Evolutionary conservation across 768 basidiomycete species (phyloP), one percentile per base, ranked within the genome.

Genomic region (Amanita jacksonii): DNA sequence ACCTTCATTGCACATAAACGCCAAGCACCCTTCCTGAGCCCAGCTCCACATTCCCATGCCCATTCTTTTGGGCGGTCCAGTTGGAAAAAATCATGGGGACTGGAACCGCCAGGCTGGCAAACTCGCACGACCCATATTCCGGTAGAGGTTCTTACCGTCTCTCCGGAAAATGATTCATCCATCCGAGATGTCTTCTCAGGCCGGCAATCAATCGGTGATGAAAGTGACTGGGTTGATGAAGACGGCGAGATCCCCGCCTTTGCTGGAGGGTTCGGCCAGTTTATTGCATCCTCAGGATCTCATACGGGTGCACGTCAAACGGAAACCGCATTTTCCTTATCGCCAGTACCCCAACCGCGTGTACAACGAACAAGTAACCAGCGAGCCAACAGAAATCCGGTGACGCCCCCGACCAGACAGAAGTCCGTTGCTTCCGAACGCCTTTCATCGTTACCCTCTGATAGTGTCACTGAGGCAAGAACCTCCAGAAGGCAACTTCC

Each of bases 21-120:
- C 19, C 67, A 75, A 49, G 85, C 80, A 2, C 81, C 85, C 1
- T 86, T 87, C 57, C 64, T 66, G 52, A 80, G 74, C 51, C 79
- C 79, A 8, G 62, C 63, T 4, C 46, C 58, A 32, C 66, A 69
- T 48, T 53, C 59, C 13, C 67, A 64, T 43, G 63, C 64, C 24
- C 61, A 57, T 30, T 66, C 69, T 3, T 56, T 77, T 39, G 76
- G 82, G 24, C 75, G 79, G 23, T 79, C 82, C 16, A 83, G 83
- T 57, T 91, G 88, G 88, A 89, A 86, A 69, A 88, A 87, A 60
- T 76, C 81, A 5, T 91, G 88, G 88, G 88, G 88, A 1, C 63
- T 81, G 22, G 85, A 90, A 53, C 88, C 87, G 5, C 85, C 87
- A 16, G 87, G 86, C 13, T 89, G 86, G 85, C 81, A 85, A 51